Base-by-base conservation (phyloP, 1,139 yeast genomes). In the Candida mesenterica region DNA sequence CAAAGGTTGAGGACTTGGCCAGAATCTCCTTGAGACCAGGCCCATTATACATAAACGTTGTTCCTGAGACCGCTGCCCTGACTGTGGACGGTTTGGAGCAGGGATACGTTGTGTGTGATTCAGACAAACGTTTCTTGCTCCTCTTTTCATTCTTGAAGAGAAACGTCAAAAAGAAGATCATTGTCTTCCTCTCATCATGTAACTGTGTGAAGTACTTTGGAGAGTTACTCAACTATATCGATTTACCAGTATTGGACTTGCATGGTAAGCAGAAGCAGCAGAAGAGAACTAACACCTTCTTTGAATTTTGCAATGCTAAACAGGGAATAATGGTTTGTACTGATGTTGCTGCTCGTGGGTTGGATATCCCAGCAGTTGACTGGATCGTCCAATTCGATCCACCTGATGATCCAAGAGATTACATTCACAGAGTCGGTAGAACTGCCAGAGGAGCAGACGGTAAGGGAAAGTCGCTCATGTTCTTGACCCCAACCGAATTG, bases 241-340 rank as follows among this genome's bases (percentile, higher is more conserved):
- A 90, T 57, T 74, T 92, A 51, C 98, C 98, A 24, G 99, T 94
- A 10, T 74, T 92, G 49, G 97, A 89, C 57, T 72, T 92, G 44
- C 98, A 92, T 58, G 99, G 99, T 29, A 92, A 92, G 62, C 98
- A 92, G 67, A 94, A 92, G 64, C 99, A 92, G 68, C 97, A 90
- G 62, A 90, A 90, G 70, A 79, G 98, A 62, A 92, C 98, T 36
- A 90, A 92, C 63, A 92, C 98, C 3, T 92, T 92, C 61, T 90
- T 92, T 58, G 98, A 94, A 65, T 92, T 92, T 65, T 88, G 97
- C 70, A 92, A 92, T 52, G 97, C 98, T 41, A 88, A 84, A 52
- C 89, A 83, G 34, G 61, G 61, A 15, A 55, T 53, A 31, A 48
- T 56, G 52, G 48, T 56, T 37, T 56, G 61, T 45, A 56, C 61